Evolutionary conservation across 352 stramenopile species (phyloP).

Genomic region (Pythium insidiosum): DNA sequence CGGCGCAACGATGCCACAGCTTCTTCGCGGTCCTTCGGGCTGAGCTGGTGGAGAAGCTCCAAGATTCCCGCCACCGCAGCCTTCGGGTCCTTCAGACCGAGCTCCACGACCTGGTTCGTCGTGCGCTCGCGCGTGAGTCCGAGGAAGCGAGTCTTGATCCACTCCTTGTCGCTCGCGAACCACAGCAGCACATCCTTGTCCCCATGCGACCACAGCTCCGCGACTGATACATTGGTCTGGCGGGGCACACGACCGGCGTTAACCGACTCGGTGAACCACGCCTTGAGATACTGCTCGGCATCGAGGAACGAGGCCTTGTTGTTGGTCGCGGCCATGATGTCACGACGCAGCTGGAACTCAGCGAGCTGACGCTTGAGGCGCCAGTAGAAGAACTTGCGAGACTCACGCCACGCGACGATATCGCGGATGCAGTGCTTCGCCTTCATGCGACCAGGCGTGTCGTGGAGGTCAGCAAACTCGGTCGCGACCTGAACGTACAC

Average conservation of each 20-base stretch:
- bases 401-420: conserved; percentile 93
- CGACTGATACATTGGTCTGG: conserved; percentile 53
- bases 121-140: conserved; percentile 62
- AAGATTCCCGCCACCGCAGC: conserved; percentile 78
- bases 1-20: conserved; percentile 66
- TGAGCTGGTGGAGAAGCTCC: conserved; percentile 77
- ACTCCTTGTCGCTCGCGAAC: conserved; percentile 73
- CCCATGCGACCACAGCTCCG: conserved; percentile 48
- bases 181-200: conserved; percentile 82
- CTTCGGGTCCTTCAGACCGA: conserved; percentile 74
- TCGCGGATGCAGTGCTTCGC: conserved; percentile 97
- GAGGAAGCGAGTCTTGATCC: conserved; percentile 49
- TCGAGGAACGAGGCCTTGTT: conserved; percentile 35
- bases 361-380: conserved; percentile 95
- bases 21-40: conserved; percentile 80
- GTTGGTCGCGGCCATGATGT: conserved; percentile 31
- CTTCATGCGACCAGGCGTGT: conserved; percentile 99
- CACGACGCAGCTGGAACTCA: conserved; percentile 90
- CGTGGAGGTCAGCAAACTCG: conserved; percentile 99
- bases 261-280: conserved; percentile 77
- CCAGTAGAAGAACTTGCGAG: conserved; percentile 98
- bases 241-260: conserved; percentile 63
- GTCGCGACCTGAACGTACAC: conserved; percentile 98
- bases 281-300: conserved; percentile 57
- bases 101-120: conserved; percentile 62